Conservation (phyloP, 2,329 filamentous ascomycete species). For the Epichloe gansuensis region DNA sequence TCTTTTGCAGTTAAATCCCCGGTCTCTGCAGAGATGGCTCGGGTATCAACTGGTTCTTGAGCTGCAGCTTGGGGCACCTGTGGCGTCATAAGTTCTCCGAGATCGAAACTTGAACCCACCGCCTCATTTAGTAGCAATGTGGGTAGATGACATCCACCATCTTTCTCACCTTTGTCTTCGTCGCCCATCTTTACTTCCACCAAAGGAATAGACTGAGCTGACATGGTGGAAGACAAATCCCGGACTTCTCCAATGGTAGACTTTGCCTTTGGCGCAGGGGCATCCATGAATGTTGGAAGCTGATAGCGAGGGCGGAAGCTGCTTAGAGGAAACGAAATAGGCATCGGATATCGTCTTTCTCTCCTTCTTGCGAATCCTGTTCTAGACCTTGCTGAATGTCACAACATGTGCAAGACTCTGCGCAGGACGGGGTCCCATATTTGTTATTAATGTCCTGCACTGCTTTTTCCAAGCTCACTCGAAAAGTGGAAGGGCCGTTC, state of each 20-base stretch:
- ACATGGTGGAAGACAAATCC: slow-evolving; percentile 2
- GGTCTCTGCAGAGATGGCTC: not conserved
- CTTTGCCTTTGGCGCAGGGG: slow-evolving; percentile 4
- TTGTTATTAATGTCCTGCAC: slow-evolving; percentile 18
- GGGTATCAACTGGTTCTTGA: not conserved
- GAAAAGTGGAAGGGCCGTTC: slow-evolving; percentile 15
- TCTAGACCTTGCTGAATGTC: not conserved
- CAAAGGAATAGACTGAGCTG: not conserved
- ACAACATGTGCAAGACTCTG: not conserved
- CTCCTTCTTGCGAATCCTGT: not conserved
- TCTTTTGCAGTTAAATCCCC: not conserved
- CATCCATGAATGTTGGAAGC: slow-evolving; percentile 8
- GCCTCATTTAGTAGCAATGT: slow-evolving; percentile 8
- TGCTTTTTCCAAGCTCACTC: slow-evolving; percentile 17
- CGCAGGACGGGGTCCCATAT: slow-evolving; percentile 11
- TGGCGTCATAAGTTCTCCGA: slow-evolving; percentile 2
- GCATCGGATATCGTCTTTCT: not conserved
- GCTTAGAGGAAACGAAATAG: slow-evolving; percentile 1
- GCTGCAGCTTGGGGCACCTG: not conserved
- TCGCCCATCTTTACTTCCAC: not conserved
- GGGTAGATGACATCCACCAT: slow-evolving; percentile 5
- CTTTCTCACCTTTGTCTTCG: not conserved
- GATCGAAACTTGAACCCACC: slow-evolving; percentile 2
- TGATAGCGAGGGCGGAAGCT: slow-evolving; percentile 9
- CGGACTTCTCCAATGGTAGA: slow-evolving; percentile 7